Evolutionary conservation across 2,329 filamentous ascomycete genomes (phyloP).

Genomic region (Alternaria sp.): DNA sequence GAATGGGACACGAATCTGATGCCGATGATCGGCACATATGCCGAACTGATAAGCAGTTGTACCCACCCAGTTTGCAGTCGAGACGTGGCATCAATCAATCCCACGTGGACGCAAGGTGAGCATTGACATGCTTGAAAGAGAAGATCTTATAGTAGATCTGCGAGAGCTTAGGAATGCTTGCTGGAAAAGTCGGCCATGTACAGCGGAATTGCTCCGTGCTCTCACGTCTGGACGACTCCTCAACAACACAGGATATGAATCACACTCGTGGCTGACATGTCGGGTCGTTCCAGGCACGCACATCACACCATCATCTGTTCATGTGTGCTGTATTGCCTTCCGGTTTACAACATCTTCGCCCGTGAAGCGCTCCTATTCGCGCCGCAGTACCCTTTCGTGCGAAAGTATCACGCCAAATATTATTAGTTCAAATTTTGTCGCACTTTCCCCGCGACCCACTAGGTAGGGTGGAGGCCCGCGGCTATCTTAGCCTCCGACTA

Average conservation of each 20-base stretch:
- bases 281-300: neutral
- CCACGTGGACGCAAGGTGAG: neutral
- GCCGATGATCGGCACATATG: neutral
- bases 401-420: constrained; percentile 28
- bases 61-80: neutral
- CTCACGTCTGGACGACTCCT: neutral
- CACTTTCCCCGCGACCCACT: constrained; percentile 26
- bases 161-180: neutral
- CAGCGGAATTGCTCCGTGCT: constrained; percentile 9
- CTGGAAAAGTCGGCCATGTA: neutral
- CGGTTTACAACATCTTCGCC: constrained; percentile 11
- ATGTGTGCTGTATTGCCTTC: constrained; percentile 7
- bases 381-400: constrained; percentile 32
- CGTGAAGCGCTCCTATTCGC: constrained; percentile 15
- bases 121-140: neutral
- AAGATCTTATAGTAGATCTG: neutral
- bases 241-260: constrained; percentile 3
- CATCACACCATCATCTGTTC: constrained; percentile 24
- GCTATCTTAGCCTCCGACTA: constrained; percentile 17
- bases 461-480: constrained; percentile 19
- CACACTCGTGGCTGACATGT: neutral
- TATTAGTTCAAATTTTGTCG: constrained; percentile 22
- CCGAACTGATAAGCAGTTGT: neutral
- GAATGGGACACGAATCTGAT: neutral
- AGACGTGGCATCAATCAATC: neutral